Evolutionary conservation across 2,329 filamentous ascomycete genomes (phyloP), one percentile per base, ranked within the genome.

Genomic region (Xylaria polymorpha): DNA sequence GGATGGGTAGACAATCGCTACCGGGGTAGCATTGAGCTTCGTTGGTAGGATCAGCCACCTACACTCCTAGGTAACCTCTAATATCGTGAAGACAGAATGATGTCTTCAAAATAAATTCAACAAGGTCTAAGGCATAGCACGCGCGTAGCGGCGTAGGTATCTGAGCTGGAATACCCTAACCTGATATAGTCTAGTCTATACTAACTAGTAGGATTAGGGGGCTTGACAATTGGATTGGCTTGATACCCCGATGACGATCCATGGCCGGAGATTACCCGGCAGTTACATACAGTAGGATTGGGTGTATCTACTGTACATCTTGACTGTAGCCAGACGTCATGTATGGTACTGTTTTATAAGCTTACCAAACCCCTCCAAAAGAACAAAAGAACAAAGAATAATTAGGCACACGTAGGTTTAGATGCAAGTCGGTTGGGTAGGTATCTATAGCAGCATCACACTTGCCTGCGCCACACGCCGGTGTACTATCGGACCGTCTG

Each of bases 21-120:
- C 61, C 61, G 64, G 39, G 61, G 39, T 51, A 44, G 50, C 67
- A 71, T 71, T 48, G 63, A 51, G 53, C 18, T n/a, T 20, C n/a
- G 22, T 41, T 57, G 44, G 18, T 53, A 20, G 66, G 35, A 46
- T 37, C 39, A 41, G 32, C 22, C 58, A 37, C 20, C 41, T 58
- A 48, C 18, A 20, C 25, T 46, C 39, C 20, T 39, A 9, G 29
- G 4, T 29, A 29, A 29, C 7, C 6, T 37, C 2, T 25, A n/a
- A 39, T 60, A 48, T 51, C 37, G 44, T 15, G 44, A 61, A 50
- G 20, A 35, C 32, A 51, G 29, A 32, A 43, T 39, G 35, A 18
- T 43, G 55, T 43, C 6, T 43, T 57, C 10, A 7, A 6, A 41
- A 39, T 29, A 32, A 18, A n/a, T 41, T 57, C 61, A 14, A 51